A percentile compares a stretch with the other conserved stretches of the same genome.
phyloP scores from a whole-genome alignment of 176 grass and related monocot species.

The Saccharum officinarum region DNA sequence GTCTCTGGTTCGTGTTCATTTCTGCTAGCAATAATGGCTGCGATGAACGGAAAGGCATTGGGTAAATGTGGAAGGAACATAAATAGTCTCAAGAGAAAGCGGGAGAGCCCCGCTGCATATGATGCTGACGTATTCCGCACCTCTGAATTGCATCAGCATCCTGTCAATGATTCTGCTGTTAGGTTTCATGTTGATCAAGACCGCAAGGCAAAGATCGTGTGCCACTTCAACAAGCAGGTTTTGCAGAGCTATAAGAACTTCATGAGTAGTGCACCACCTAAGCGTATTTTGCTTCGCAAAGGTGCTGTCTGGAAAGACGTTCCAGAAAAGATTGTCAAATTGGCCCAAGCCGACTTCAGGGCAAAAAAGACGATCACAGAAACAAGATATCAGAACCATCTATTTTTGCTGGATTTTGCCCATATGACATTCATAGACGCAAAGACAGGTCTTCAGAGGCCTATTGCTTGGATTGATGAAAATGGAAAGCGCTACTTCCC shows the following conservation, averaged over 20 bases:
- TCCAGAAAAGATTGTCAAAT: conserved; percentile 62
- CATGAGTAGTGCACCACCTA: conserved; percentile 60
- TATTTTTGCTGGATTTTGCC: conserved; percentile 81
- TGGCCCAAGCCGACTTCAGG: conserved; percentile 63
- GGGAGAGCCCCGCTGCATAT: conserved; percentile 29
- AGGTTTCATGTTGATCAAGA: conserved; percentile 43
- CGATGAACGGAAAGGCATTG: conserved; percentile 69
- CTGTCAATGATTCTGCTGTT: conserved; percentile 32
- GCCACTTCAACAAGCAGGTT: conserved; percentile 53
- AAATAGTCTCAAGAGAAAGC: conserved; percentile 64
- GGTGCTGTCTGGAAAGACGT: conserved; percentile 76
- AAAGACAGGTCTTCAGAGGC: conserved; percentile 63
- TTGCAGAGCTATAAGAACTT: conserved; percentile 75
- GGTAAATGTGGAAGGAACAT: conserved; percentile 49
- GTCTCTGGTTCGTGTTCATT: conserved; percentile 40
- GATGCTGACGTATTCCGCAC: conserved; percentile 29
- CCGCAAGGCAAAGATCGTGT: conserved; percentile 35
- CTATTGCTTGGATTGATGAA: conserved; percentile 88
- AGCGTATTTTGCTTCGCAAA: conserved; percentile 68
- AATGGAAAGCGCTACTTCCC: conserved; percentile 72
- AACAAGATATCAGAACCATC: conserved; percentile 43
- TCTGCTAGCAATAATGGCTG: conserved; percentile 62
- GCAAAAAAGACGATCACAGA: conserved; percentile 77
- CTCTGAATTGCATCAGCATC: conserved; percentile 26
- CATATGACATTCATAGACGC: conserved; percentile 69